Evolutionary conservation across 1,284 basidiomycete species (phyloP).

Genomic region (Boletellus deceptivus): DNA sequence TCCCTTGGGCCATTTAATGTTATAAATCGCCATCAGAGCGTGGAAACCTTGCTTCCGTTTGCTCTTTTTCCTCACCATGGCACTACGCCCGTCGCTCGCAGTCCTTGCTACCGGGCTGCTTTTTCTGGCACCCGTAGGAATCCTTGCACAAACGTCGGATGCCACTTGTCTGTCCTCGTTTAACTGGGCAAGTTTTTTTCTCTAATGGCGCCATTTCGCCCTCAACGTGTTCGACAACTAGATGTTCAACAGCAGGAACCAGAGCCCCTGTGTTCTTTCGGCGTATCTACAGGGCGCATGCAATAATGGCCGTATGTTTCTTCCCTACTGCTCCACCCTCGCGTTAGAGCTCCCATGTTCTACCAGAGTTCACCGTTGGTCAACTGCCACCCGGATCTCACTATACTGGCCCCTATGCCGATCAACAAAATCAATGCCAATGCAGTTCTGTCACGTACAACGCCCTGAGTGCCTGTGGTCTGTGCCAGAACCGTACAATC

Average conservation of each 20-base stretch:
- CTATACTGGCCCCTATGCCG: constrained; percentile 26
- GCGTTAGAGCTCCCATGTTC: constrained; percentile 1
- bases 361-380: constrained; percentile 23
- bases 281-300: constrained; percentile 36
- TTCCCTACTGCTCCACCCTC: background rate
- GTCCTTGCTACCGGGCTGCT: constrained; percentile 19
- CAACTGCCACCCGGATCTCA: constrained; percentile 12
- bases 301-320: constrained; percentile 27
- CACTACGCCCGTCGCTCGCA: constrained; percentile 6
- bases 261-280: constrained; percentile 36
- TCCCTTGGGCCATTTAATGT: constrained; percentile 2
- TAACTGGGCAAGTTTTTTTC: constrained; percentile 23
- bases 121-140: constrained; percentile 7
- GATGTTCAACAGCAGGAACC: constrained; percentile 34
- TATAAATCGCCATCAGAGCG: background rate
- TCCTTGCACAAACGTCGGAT: constrained; percentile 20
- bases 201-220: background rate
- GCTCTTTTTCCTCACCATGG: constrained; percentile 11
- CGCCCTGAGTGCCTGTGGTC: constrained; percentile 33
- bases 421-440: constrained; percentile 23
- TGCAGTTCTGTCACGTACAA: constrained; percentile 36
- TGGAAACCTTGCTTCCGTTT: background rate
- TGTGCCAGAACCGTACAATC: constrained; percentile 31
- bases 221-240: constrained; percentile 7
- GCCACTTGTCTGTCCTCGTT: constrained; percentile 22